phyloP scores from a whole-genome alignment of 108 stramenopile species.

The Conticribra guillardii region DNA sequence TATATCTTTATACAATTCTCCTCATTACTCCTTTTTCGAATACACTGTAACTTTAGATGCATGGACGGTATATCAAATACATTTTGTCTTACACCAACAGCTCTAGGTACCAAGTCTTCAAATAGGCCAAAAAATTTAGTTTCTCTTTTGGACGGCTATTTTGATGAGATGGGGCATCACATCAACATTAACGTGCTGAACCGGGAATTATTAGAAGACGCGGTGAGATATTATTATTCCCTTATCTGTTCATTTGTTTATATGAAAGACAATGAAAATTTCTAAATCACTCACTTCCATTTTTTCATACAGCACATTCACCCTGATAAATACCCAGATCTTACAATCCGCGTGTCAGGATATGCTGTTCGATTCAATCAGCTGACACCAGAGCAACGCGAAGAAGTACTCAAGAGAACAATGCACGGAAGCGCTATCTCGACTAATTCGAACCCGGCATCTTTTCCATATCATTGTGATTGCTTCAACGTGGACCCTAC shows the following conservation, averaged over 20 bases:
- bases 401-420: slow-evolving; percentile 66
- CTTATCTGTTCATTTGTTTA: too few relatives aligned
- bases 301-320: too few relatives aligned
- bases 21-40: too few relatives aligned
- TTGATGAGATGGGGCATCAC: slow-evolving; percentile 58
- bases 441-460: slow-evolving; percentile 4
- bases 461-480: slow-evolving; percentile 3
- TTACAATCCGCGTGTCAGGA: slow-evolving; percentile 67
- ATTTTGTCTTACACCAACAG: slow-evolving; percentile 65
- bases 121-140: slow-evolving; percentile 53
- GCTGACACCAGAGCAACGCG: slow-evolving; percentile 70
- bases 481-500: slow-evolving; percentile 14
- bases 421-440: slow-evolving; percentile 24
- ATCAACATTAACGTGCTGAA: slow-evolving; percentile 69
- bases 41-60: too few relatives aligned
- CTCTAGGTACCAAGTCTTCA: slow-evolving; percentile 46
- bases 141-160: slow-evolving; percentile 69
- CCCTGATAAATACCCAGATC: slow-evolving; percentile 72
- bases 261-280: too few relatives aligned
- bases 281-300: too few relatives aligned
- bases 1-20: too few relatives aligned
- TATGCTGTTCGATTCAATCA: slow-evolving; percentile 74
- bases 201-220: slow-evolving; percentile 57
- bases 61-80: slow-evolving; percentile 78
- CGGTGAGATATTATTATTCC: too few relatives aligned